Percentiles rank a stretch among this genome's conserved stretches.
Evolutionary conservation across 495 filamentous ascomycete species (phyloP).

Genomic region (Tirmania nivea): DNA sequence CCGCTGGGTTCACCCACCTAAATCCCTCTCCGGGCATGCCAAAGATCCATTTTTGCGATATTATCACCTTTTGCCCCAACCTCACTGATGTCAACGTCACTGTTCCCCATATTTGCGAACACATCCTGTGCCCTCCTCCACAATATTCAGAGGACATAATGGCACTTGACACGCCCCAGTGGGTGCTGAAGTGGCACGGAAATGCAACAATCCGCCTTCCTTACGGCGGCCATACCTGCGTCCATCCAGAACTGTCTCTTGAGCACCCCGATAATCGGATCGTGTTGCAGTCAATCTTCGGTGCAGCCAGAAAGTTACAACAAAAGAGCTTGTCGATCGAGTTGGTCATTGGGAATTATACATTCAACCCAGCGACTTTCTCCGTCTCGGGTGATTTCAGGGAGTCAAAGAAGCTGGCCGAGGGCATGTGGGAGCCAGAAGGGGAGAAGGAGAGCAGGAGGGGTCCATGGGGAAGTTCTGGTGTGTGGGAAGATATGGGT

Average conservation of each 20-base stretch:
- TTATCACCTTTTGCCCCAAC: constrained; percentile 26
- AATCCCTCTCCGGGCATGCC: constrained; percentile 22
- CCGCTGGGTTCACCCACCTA: constrained; percentile 27
- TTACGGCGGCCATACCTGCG: constrained; percentile 21
- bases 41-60: constrained; percentile 23
- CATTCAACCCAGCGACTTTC: constrained; percentile 27
- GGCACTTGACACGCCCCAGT: constrained; percentile 25
- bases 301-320: not conserved
- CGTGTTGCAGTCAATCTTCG: not conserved
- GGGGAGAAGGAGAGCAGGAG: constrained; percentile 21
- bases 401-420: constrained; percentile 21
- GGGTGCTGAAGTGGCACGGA: constrained; percentile 19
- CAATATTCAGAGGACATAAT: constrained; percentile 28
- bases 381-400: constrained; percentile 30
- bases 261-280: constrained; percentile 11
- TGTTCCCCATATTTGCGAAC: constrained; percentile 27
- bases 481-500: constrained; percentile 28
- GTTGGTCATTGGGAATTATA: constrained; percentile 26
- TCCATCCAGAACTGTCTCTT: constrained; percentile 23
- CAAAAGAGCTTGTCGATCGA: constrained; percentile 22
- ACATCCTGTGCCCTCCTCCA: constrained; percentile 25
- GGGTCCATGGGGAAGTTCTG: constrained; percentile 32
- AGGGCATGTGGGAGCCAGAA: constrained; percentile 22
- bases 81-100: constrained; percentile 28
- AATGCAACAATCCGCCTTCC: constrained; percentile 10